Conservation (phyloP, 2,329 filamentous ascomycete genomes). For the Samsoniella hepiali region DNA sequence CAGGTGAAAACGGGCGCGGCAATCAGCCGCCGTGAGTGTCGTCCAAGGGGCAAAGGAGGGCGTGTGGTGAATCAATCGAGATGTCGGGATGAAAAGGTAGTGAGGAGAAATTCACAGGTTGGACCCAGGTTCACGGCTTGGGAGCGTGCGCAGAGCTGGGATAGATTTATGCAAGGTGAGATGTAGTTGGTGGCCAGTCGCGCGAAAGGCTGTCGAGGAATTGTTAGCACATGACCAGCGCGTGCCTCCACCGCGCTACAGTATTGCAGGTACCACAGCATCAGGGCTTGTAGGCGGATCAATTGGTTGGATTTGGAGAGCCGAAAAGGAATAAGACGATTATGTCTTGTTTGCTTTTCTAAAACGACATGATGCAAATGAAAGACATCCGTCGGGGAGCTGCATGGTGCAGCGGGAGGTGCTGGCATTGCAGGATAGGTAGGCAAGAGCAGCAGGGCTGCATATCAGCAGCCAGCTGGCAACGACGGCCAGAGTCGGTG, state of each 20-base stretch:
- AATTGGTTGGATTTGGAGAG: background rate
- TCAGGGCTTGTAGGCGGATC: background rate
- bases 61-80: background rate
- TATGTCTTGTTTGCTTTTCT: too few species aligned
- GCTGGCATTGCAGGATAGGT: too few species aligned
- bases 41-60: background rate
- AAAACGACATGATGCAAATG: too few species aligned
- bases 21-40: conserved; percentile 3
- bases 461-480: too few species aligned
- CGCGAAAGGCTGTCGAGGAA: conserved; percentile 4
- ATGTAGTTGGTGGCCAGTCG: background rate
- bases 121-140: background rate
- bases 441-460: too few species aligned
- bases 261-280: conserved; percentile 8
- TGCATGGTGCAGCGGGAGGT: too few species aligned
- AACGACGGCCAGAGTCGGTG: too few species aligned
- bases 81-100: background rate
- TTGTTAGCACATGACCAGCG: conserved; percentile 15
- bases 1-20: conserved; percentile 7
- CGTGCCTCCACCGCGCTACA: background rate
- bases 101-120: background rate
- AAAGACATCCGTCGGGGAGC: too few species aligned
- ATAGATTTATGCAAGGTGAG: conserved; percentile 1
- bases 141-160: background rate
- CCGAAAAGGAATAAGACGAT: background rate